A percentile compares a stretch with the other conserved stretches of the same genome.
Evolutionary conservation across 176 grass and related monocot species (phyloP).

Genomic region (Rhynchospora pubera): DNA sequence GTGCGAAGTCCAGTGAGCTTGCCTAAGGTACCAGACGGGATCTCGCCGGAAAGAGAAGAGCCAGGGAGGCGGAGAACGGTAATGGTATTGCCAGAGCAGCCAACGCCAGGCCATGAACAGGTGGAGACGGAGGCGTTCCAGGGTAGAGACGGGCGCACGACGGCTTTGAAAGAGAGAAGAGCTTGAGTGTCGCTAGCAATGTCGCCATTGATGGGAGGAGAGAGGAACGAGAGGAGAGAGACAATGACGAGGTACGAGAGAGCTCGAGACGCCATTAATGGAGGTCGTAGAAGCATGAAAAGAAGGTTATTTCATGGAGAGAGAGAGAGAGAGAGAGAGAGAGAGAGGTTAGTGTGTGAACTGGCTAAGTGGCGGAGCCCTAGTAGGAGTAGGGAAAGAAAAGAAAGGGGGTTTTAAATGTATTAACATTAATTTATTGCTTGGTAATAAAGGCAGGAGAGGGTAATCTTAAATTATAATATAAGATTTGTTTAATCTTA

Average conservation of each 20-base stretch:
- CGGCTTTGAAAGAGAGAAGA: constrained; percentile 46
- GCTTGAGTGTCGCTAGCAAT: constrained; percentile 30
- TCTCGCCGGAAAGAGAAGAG: constrained; percentile 59
- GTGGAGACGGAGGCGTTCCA: constrained; percentile 64
- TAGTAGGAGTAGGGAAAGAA: background rate
- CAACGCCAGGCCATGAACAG: constrained; percentile 63
- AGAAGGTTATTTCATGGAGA: background rate
- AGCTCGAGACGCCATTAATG: constrained; percentile 8
- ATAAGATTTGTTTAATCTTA: constrained; percentile 20
- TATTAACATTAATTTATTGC: constrained; percentile 16
- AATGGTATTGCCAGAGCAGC: constrained; percentile 59
- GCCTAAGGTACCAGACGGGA: constrained; percentile 57
- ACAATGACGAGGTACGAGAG: constrained; percentile 3
- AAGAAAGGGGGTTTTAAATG: background rate
- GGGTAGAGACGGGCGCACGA: constrained; percentile 52
- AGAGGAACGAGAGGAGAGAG: background rate
- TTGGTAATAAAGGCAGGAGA: background rate
- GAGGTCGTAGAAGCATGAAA: background rate
- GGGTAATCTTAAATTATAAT: constrained; percentile 18
- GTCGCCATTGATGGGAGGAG: constrained; percentile 5
- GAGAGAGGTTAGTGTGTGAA: background rate
- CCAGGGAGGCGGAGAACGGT: constrained; percentile 63
- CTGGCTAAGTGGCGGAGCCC: constrained; percentile 5
- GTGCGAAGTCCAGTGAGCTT: constrained; percentile 76
- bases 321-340: background rate